These are phyloP conservation scores for Camelina hispida DNA, from an alignment of 345 rosid species.

Conservation along the genomic window DNA sequence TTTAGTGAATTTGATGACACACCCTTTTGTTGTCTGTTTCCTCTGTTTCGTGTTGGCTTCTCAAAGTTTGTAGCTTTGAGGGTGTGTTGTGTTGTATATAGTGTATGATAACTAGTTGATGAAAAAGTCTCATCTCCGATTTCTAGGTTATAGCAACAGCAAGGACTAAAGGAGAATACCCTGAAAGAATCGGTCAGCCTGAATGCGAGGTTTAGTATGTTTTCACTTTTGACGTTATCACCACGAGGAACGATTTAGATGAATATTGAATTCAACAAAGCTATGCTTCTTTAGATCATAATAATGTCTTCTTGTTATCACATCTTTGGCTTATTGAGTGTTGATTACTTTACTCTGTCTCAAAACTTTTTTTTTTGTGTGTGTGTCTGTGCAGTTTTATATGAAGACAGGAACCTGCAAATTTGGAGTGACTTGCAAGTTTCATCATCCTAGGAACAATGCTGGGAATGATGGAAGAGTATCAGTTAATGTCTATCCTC, in stretches of 20 bases:
- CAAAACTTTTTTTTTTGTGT: background rate
- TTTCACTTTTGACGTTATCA: background rate
- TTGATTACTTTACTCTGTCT: no score
- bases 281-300: background rate
- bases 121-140: background rate
- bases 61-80: slow-evolving; percentile 5
- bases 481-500: slow-evolving; percentile 73
- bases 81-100: background rate
- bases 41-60: background rate
- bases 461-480: slow-evolving; percentile 82
- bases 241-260: no score
- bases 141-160: slow-evolving; percentile 83
- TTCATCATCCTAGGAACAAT: slow-evolving; percentile 88
- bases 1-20: background rate
- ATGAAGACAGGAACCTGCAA: slow-evolving; percentile 91
- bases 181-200: slow-evolving; percentile 85
- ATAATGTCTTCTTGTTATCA: background rate
- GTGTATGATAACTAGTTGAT: background rate
- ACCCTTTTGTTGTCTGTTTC: background rate
- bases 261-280: no score
- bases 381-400: slow-evolving; percentile 60
- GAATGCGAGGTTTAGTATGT: slow-evolving; percentile 71
- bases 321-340: background rate
- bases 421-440: slow-evolving; percentile 93
- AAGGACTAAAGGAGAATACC: slow-evolving; percentile 80